Conservation (phyloP, 1,139 yeast species). For the Suhomyces coccinellae region DNA sequence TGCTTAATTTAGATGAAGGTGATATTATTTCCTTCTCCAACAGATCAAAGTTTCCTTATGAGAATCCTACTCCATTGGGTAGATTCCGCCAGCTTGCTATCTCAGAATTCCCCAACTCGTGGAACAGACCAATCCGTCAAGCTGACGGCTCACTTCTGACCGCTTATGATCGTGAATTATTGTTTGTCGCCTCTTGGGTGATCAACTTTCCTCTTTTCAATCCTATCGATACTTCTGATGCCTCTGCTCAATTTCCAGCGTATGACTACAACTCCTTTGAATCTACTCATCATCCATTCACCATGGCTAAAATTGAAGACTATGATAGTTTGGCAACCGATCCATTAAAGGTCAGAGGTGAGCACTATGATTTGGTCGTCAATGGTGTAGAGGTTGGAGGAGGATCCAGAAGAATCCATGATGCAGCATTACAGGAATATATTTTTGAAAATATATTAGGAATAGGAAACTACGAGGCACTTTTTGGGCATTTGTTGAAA, state of each 20-base stretch:
- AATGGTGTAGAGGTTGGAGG: conserved; percentile 98
- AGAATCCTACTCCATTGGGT: conserved; percentile 95
- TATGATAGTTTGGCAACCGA: conserved; percentile 51
- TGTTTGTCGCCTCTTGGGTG: conserved; percentile 81
- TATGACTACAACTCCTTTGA: conserved; percentile 52
- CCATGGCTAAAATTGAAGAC: conserved; percentile 80
- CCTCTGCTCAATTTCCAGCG: conserved; percentile 51
- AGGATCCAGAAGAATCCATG: conserved; percentile 94
- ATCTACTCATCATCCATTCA: conserved; percentile 95
- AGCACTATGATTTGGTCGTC: conserved; percentile 89
- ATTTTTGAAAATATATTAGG: conserved; percentile 59
- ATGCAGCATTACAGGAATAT: conserved; percentile 69
- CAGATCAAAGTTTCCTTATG: conserved; percentile 67
- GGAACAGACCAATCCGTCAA: conserved; percentile 46
- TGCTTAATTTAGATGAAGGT: conserved; percentile 55
- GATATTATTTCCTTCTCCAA: conserved; percentile 77
- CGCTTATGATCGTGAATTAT: conserved; percentile 22
- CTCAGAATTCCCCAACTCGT: conserved; percentile 48
- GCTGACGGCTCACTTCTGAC: conserved; percentile 17
- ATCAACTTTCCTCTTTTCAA: conserved; percentile 87
- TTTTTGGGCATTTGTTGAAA: conserved; percentile 84
- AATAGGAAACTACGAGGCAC: conserved; percentile 53
- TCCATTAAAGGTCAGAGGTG: conserved; percentile 79
- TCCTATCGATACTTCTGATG: conserved; percentile 50
- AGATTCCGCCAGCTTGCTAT: conserved; percentile 75